These are phyloP conservation scores for Solanum hybrid DNA, from an alignment of 305 asterid genomes.

Conservation along the genomic window DNA sequence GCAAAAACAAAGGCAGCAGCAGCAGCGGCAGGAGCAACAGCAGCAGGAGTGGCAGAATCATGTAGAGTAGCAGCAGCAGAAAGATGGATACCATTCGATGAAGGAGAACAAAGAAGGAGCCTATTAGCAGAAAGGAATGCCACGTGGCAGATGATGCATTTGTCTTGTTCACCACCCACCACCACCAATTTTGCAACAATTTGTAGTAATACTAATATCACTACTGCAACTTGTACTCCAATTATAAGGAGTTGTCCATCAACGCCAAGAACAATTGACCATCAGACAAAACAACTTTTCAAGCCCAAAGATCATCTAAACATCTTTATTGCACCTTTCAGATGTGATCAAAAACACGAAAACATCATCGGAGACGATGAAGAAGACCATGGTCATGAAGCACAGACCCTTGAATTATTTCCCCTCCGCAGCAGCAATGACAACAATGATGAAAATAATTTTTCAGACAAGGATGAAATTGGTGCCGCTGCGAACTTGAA, in stretches of 20 bases:
- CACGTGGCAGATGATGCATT: conserved; percentile 71
- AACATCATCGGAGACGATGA: background rate
- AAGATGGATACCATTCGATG: conserved; percentile 73
- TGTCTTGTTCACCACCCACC: conserved; percentile 36
- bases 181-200: conserved; percentile 8
- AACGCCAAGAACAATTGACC: conserved; percentile 5
- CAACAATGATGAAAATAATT: background rate
- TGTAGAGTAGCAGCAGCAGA: conserved; percentile 47
- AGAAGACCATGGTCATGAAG: background rate
- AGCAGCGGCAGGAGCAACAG: conserved; percentile 28
- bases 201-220: background rate
- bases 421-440: conserved; percentile 38
- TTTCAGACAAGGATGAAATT: conserved; percentile 14
- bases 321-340: conserved; percentile 27
- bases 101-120: conserved; percentile 39
- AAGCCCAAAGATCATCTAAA: conserved; percentile 15
- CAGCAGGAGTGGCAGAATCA: conserved; percentile 35
- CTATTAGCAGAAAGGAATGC: conserved; percentile 39
- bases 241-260: background rate
- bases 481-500: conserved; percentile 4
- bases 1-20: conserved; percentile 24
- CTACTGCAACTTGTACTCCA: conserved; percentile 9
- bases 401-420: conserved; percentile 72
- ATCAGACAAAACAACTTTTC: conserved; percentile 6
- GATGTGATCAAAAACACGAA: background rate